Conservation (phyloP, 129 eudicot species). For the Gnaphalium uliginosum region DNA sequence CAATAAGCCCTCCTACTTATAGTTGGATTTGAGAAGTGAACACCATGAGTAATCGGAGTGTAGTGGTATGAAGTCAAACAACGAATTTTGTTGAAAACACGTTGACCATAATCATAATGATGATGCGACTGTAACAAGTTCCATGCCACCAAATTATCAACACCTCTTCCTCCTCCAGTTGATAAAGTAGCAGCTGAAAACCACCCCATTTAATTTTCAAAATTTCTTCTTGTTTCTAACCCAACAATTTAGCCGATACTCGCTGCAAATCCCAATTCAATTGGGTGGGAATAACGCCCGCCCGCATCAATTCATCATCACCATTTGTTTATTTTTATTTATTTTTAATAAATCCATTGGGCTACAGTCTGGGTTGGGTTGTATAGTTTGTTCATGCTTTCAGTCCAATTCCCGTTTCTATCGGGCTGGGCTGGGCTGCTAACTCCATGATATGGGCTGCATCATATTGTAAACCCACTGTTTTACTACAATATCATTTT, state of each 20-base stretch:
- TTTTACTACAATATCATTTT: too few species aligned
- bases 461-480: too few species aligned
- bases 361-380: background rate
- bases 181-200: background rate
- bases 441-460: too few species aligned
- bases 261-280: background rate
- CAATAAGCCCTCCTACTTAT: background rate
- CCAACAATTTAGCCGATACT: too few species aligned
- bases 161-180: background rate
- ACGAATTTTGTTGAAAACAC: background rate
- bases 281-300: background rate
- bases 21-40: background rate
- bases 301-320: background rate
- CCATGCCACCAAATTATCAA: background rate
- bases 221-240: background rate
- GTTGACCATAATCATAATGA: background rate
- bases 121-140: background rate
- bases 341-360: background rate
- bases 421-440: too few species aligned
- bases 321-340: background rate
- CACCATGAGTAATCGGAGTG: background rate
- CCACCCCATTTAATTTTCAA: background rate
- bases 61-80: background rate
- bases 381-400: too few species aligned
- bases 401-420: too few species aligned